Evolutionary conservation across 2,329 filamentous ascomycete species (phyloP).

Genomic region (Cordyceps fumosorosea): DNA sequence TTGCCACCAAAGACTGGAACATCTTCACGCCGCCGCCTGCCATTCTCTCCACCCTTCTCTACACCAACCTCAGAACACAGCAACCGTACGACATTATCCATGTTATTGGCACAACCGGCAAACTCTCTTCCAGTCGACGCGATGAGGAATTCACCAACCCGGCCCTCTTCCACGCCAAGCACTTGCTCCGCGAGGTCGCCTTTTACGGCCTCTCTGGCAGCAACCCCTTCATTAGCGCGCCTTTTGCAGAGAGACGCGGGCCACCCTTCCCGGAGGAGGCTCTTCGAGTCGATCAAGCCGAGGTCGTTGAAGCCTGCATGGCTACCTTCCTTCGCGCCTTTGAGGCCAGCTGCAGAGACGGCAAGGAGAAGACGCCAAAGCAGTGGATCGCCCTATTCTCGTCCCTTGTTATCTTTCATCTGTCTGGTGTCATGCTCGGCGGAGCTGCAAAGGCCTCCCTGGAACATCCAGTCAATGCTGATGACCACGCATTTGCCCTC

Average conservation of each 20-base stretch:
- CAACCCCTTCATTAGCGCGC: constrained; percentile 34
- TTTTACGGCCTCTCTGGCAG: constrained; percentile 48
- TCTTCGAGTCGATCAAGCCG: constrained; percentile 40
- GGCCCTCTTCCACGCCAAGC: constrained; percentile 46
- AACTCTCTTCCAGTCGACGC: constrained; percentile 41
- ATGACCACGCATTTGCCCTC: constrained; percentile 6
- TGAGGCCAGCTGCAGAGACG: constrained; percentile 35
- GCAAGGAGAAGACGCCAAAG: constrained; percentile 31
- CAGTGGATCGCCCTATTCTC: constrained; percentile 47
- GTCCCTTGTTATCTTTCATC: constrained; percentile 53
- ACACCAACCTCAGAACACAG: constrained; percentile 44
- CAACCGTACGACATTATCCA: constrained; percentile 47
- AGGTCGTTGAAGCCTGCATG: constrained; percentile 44
- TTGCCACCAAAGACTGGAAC: neutral
- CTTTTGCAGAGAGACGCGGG: constrained; percentile 7
- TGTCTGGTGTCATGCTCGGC: constrained; percentile 44
- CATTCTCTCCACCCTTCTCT: constrained; percentile 42
- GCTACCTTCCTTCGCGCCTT: constrained; percentile 46
- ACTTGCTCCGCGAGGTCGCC: constrained; percentile 47
- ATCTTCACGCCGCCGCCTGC: constrained; percentile 31
- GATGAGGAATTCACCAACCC: constrained; percentile 44
- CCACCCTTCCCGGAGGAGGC: constrained; percentile 32
- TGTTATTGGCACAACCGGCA: constrained; percentile 44
- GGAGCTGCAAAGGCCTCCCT: constrained; percentile 27
- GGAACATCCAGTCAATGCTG: constrained; percentile 1